Evolutionary conservation across 306 rosid species (phyloP).

Genomic region (Quercus mongolica): DNA sequence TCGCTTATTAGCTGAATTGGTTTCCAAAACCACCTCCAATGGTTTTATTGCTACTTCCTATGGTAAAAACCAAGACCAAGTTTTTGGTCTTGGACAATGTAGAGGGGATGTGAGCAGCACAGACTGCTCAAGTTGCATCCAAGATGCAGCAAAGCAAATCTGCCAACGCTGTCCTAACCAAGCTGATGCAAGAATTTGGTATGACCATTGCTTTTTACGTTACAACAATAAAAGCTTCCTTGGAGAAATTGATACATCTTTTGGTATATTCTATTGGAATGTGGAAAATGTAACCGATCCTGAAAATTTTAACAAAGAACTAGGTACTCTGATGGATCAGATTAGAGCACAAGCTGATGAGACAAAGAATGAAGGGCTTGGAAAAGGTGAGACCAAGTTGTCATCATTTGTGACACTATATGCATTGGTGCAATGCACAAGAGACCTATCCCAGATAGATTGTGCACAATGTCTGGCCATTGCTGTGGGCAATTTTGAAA

Average conservation of each 20-base stretch:
- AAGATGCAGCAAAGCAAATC: conserved; percentile 53
- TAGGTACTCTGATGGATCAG: conserved; percentile 37
- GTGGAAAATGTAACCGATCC: conserved; percentile 51
- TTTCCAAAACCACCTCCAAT: conserved; percentile 36
- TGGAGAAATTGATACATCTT: conserved; percentile 54
- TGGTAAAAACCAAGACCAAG: conserved; percentile 38
- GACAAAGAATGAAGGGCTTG: conserved; percentile 42
- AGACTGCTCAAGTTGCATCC: conserved; percentile 57
- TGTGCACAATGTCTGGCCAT: conserved; percentile 70
- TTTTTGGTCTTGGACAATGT: conserved; percentile 65
- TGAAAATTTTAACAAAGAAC: conserved; percentile 38
- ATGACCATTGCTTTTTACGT: conserved; percentile 63
- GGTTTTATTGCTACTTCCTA: conserved; percentile 35
- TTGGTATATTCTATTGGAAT: conserved; percentile 49
- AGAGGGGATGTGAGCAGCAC: conserved; percentile 51
- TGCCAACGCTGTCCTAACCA: conserved; percentile 41
- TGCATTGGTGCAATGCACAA: conserved; percentile 65
- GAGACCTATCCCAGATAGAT: conserved; percentile 43
- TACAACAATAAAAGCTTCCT: conserved; percentile 33
- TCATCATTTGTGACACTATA: conserved; percentile 53
- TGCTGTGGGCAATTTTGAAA: conserved; percentile 45
- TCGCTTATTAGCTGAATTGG: conserved; percentile 34
- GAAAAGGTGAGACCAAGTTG: conserved; percentile 43
- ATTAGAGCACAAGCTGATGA: conserved; percentile 39
- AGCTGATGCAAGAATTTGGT: conserved; percentile 63